Evolutionary conservation across 2,329 filamentous ascomycete species (phyloP).

Genomic region (Sodiomyces alkalinus): DNA sequence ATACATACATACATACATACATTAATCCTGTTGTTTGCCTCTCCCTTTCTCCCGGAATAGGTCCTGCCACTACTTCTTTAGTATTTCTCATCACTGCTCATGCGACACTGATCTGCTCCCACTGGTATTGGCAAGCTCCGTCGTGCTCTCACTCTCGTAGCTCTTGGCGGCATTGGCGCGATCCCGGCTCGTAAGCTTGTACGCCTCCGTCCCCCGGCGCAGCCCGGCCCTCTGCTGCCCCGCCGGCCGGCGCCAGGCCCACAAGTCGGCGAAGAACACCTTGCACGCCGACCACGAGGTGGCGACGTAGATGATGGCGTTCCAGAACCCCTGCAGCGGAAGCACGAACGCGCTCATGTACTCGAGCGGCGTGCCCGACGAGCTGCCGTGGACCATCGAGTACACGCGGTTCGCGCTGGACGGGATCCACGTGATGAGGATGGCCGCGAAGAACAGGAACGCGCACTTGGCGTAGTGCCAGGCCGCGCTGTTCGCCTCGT

Average conservation of each 20-base stretch:
- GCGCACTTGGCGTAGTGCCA: conserved; percentile 58
- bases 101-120: conserved; percentile 8
- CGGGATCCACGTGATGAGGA: conserved; percentile 62
- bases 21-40: too few relatives aligned
- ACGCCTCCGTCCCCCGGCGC: conserved; percentile 15
- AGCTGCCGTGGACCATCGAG: conserved; percentile 41
- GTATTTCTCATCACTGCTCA: too few relatives aligned
- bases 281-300: conserved; percentile 53
- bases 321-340: conserved; percentile 76
- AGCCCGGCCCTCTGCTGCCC: conserved; percentile 9
- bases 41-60: too few relatives aligned
- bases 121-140: conserved; percentile 27
- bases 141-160: conserved; percentile 35
- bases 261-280: conserved; percentile 25
- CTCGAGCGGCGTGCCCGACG: conserved; percentile 43
- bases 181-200: conserved; percentile 15
- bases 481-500: conserved; percentile 45
- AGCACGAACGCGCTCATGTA: conserved; percentile 60
- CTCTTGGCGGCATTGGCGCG: conserved; percentile 14
- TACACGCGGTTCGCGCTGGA: conserved; percentile 67
- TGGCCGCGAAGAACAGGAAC: conserved; percentile 54
- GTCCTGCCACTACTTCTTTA: too few relatives aligned
- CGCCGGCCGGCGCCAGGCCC: conserved; percentile 11
- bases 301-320: conserved; percentile 58
- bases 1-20: too few relatives aligned